Evolutionary conservation across 106 monocot genomes (phyloP), one percentile per base, ranked within the genome.

Genomic region (Acorus gramineus): DNA sequence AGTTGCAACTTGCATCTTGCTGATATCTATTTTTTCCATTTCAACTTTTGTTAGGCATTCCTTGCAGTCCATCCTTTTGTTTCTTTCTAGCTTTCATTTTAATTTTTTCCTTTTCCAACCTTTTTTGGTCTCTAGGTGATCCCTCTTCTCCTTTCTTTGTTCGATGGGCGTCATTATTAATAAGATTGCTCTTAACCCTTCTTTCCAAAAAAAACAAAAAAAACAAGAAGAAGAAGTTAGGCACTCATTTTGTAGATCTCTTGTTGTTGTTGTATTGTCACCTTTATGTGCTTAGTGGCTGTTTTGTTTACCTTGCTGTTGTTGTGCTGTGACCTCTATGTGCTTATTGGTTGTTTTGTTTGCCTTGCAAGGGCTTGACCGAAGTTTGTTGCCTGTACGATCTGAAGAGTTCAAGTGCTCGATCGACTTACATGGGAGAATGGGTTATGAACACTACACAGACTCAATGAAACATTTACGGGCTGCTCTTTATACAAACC

Each of bases 401-500:
- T 46, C 46, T 57, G 76, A 65, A 52, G 67, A 76, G 46, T 50
- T 79, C 12, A 65, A 81, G 54, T 63, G 62, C 11, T 51, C 52
- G 4, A 79, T 81, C 11, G 46, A 50, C 8, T 53, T 53, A 44
- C 81, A 81, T 56, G 68, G 71, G 68, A 70, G 51, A n/a, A 68
- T 79, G 44, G 57, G 68, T 63, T 73, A 84, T 81, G 75, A 70
- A 45, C 49, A 69, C 10, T 85, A 81, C 43, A 56, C 13, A 46
- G 81, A 83, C 69, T 83, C 86, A 51, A 75, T 78, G 60, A 85
- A 73, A 61, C 70, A 85, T 73, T 78, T 85, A 64, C 73, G 73
- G 45, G 59, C 64, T 75, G 85, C 90, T 71, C 83, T 90, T 61
- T 64, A 76, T 80, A 85, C 85, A 28, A 70, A 63, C 52, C 79